Conservation (phyloP, 2,329 filamentous ascomycete species). For the Talaromyces sp. region DNA sequence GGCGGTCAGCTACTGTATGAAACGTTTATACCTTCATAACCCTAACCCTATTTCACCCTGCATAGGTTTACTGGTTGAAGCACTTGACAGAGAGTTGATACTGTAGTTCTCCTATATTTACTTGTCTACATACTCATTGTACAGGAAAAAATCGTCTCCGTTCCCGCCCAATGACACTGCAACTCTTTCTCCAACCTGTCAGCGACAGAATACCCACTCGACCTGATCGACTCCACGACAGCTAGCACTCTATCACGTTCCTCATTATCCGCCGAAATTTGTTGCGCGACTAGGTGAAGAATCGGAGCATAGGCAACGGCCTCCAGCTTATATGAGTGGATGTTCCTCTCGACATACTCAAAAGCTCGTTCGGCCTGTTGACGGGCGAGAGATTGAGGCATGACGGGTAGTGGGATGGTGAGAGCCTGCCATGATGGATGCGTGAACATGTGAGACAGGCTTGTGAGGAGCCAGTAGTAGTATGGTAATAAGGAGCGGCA, state of each 20-base stretch:
- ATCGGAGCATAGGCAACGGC: not conserved
- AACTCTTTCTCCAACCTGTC: not conserved
- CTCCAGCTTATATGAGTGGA: not conserved
- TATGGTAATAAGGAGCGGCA: not conserved
- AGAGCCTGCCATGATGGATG: not conserved
- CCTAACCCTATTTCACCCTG: not conserved
- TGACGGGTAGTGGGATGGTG: not conserved
- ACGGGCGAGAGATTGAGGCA: not conserved
- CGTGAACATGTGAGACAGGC: not conserved
- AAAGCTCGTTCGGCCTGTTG: not conserved
- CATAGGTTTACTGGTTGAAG: too few species aligned
- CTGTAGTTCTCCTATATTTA: too few species aligned
- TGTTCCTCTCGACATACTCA: not conserved
- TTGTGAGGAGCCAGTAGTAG: not conserved
- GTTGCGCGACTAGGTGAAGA: not conserved
- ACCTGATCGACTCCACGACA: not conserved
- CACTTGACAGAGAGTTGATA: too few species aligned
- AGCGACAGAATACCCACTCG: not conserved
- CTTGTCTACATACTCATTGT: too few species aligned
- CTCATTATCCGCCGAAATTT: not conserved
- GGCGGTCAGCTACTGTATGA: constrained; percentile 3
- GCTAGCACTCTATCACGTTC: not conserved
- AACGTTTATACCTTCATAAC: not conserved
- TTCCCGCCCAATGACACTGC: not conserved
- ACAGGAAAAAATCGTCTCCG: not conserved